A percentile compares a stretch with the other conserved stretches of the same genome.
Conservation (phyloP, 176 grass and related monocot genomes). For the Zizania latifolia region DNA sequence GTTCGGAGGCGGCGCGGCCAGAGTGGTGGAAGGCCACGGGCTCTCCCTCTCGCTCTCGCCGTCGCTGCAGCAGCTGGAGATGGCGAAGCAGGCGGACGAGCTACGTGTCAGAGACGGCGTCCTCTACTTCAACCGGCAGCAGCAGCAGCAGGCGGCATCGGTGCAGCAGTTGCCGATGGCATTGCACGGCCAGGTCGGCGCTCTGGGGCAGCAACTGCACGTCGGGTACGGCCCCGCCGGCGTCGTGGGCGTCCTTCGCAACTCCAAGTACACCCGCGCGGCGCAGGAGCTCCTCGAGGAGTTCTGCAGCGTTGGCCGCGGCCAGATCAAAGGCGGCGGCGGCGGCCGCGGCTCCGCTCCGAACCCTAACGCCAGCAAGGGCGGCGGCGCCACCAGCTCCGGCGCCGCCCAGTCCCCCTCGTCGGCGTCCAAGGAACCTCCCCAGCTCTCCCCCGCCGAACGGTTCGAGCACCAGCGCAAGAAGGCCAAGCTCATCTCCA, state of each 20-base stretch:
- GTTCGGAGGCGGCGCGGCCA: conserved; percentile 41
- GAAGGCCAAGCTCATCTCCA: conserved; percentile 96
- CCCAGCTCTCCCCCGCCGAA: conserved; percentile 82
- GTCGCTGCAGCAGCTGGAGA: conserved; percentile 89
- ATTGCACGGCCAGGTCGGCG: conserved; percentile 58
- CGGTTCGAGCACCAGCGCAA: conserved; percentile 92
- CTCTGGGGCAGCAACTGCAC: conserved; percentile 43
- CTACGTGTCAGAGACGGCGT: conserved; percentile 72
- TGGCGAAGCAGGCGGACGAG: conserved; percentile 88
- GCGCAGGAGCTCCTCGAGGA: conserved; percentile 90
- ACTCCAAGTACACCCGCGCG: conserved; percentile 74
- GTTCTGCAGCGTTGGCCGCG: conserved; percentile 86
- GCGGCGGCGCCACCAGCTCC: conserved; percentile 38
- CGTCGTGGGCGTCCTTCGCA: conserved; percentile 54
- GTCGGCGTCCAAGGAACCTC: conserved; percentile 55
- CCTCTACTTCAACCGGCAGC: conserved; percentile 75
- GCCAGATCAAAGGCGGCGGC: conserved; percentile 53
- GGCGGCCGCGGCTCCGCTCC: conserved; percentile 22
- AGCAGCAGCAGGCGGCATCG: conserved; percentile 20
- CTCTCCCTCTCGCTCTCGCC: conserved; percentile 83
- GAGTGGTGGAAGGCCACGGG: conserved; percentile 74
- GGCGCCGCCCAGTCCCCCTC: conserved; percentile 54
- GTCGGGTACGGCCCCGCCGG: conserved; percentile 58
- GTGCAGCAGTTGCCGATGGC: conserved; percentile 54
- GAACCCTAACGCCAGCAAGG: conserved; percentile 52